These are phyloP conservation scores for Phaeotremella skinneri DNA, from an alignment of 768 basidiomycete species.

Conservation along the genomic window DNA sequence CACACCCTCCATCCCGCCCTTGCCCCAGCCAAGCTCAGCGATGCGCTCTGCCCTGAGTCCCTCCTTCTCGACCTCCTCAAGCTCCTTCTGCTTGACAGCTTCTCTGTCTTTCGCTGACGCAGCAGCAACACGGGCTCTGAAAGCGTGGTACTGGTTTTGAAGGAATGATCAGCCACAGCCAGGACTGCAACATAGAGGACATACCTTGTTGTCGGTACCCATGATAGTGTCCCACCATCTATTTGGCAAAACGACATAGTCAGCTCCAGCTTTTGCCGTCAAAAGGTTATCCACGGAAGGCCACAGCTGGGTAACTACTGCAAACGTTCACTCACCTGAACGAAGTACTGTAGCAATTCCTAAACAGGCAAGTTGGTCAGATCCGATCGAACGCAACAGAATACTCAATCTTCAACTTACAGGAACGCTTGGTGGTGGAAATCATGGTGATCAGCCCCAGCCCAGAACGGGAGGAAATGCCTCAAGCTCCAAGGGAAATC, in stretches of 20 bases:
- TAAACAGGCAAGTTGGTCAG: slow-evolving; percentile 10
- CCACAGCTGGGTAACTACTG: too few species aligned
- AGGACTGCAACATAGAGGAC: too few species aligned
- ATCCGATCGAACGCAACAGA: background rate
- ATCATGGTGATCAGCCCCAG: slow-evolving; percentile 94
- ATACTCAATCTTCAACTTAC: slow-evolving; percentile 56
- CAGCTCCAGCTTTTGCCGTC: background rate
- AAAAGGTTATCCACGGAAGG: too few species aligned
- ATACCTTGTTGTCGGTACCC: slow-evolving; percentile 76
- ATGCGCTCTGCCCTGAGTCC: slow-evolving; percentile 60
- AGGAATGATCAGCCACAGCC: slow-evolving; percentile 4
- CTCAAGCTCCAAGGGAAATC: slow-evolving; percentile 98
- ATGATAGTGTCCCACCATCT: slow-evolving; percentile 78
- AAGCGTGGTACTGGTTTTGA: slow-evolving; percentile 63
- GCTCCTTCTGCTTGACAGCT: slow-evolving; percentile 68
- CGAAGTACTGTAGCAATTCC: slow-evolving; percentile 76
- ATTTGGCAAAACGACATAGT: background rate
- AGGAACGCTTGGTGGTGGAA: slow-evolving; percentile 97
- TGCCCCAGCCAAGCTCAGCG: slow-evolving; percentile 36
- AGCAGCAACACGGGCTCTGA: slow-evolving; percentile 65
- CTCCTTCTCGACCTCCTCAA: slow-evolving; percentile 81
- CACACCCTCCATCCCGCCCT: slow-evolving; percentile 38
- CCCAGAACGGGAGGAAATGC: slow-evolving; percentile 91
- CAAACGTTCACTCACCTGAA: slow-evolving; percentile 65
- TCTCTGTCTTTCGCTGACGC: slow-evolving; percentile 52